Conservation (phyloP, 805 yeast species). For the Candida sanyiensis region DNA sequence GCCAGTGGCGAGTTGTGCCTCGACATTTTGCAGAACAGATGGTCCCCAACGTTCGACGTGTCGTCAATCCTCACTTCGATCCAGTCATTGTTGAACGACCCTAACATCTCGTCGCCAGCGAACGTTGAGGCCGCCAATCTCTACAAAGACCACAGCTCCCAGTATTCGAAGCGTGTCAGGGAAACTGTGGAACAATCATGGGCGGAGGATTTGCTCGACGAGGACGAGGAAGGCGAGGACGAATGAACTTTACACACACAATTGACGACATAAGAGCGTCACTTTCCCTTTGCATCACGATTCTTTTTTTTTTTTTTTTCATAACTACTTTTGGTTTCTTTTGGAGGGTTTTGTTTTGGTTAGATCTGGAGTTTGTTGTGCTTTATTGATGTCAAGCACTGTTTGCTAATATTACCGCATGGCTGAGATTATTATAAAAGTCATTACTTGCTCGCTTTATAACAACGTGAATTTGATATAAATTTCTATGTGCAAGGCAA, state of each 20-base stretch:
- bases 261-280: too few species aligned
- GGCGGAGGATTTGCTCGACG: constrained; percentile 72
- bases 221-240: constrained; percentile 33
- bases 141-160: constrained; percentile 91
- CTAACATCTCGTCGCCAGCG: constrained; percentile 94
- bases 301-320: constrained; percentile 1
- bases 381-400: too few species aligned
- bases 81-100: constrained; percentile 89
- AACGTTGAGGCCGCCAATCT: constrained; percentile 96
- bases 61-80: constrained; percentile 91
- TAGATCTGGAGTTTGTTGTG: too few species aligned
- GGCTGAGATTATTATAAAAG: too few species aligned
- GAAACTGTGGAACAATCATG: constrained; percentile 94
- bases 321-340: too few species aligned
- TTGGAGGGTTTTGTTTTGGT: too few species aligned
- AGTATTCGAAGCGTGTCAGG: constrained; percentile 84
- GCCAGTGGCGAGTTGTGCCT: constrained; percentile 93
- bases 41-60: constrained; percentile 98
- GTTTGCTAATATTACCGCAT: too few species aligned
- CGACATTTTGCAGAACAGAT: constrained; percentile 92
- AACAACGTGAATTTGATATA: too few species aligned
- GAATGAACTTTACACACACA: constrained; percentile 15
- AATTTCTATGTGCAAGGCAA: too few species aligned
- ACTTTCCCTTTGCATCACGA: not conserved
- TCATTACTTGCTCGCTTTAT: too few species aligned